A percentile compares a stretch with the other conserved stretches of the same genome.
Evolutionary conservation across 164 flowering plant genomes (phyloP).

Genomic region (Tinospora cordifolia): DNA sequence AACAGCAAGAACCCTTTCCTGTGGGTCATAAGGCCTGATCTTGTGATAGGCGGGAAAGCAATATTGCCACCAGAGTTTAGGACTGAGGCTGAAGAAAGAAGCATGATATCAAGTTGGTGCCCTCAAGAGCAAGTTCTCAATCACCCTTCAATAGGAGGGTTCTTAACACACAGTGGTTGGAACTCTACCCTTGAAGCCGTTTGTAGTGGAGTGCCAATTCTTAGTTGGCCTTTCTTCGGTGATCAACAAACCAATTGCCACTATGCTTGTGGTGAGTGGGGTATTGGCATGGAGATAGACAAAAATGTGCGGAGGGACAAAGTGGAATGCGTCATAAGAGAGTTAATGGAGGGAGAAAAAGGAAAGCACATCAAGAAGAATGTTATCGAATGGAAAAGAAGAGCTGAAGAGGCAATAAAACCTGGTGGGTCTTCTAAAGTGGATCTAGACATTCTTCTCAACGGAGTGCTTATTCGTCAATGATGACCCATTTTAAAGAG

Average conservation of each 20-base stretch:
- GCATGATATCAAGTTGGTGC: constrained; percentile 2
- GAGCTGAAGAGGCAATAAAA: too few relatives aligned
- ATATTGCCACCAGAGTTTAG: constrained; percentile 2
- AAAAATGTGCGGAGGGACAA: constrained; percentile 4
- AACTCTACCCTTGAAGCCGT: background rate
- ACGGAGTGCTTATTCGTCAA: too few relatives aligned
- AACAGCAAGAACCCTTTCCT: constrained; percentile 2
- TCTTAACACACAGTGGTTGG: background rate
- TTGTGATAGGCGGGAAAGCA: background rate
- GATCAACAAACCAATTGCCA: constrained; percentile 12
- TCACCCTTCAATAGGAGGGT: background rate
- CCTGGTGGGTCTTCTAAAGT: constrained; percentile 9
- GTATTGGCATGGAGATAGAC: constrained; percentile 8
- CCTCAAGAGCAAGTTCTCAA: background rate
- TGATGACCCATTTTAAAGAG: too few relatives aligned
- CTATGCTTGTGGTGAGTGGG: constrained; percentile 9
- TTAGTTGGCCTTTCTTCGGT: constrained; percentile 11
- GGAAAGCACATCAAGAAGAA: background rate
- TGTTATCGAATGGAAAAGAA: too few relatives aligned
- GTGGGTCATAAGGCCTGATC: constrained; percentile 5
- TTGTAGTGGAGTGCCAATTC: constrained; percentile 3
- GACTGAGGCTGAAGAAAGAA: background rate
- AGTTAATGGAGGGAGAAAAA: constrained; percentile 8
- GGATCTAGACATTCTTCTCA: too few relatives aligned
- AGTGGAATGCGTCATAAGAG: constrained; percentile 4